Evolutionary conservation across 192 early-diverging fungal species (phyloP).

Genomic region (Chytriomyces sp.): DNA sequence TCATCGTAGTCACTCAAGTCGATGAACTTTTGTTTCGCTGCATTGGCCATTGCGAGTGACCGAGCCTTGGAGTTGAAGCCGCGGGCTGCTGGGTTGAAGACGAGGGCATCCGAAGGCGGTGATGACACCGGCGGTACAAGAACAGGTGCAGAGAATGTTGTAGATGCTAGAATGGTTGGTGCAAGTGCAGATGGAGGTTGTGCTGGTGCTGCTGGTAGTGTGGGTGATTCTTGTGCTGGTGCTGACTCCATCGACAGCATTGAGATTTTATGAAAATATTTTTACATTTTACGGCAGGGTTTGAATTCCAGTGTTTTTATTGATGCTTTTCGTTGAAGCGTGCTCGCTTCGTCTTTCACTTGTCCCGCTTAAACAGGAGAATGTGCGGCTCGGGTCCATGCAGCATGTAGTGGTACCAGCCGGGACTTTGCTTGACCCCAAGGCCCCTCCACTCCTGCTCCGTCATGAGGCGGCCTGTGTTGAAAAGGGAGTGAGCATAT

Average conservation of each 20-base stretch:
- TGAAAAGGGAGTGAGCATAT: background rate
- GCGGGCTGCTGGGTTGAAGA: no score
- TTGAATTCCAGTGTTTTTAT: background rate
- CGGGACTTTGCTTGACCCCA: conserved; percentile 40
- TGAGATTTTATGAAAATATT: background rate
- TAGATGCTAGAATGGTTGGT: no score
- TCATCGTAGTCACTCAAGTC: conserved; percentile 57
- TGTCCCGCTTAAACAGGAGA: conserved; percentile 42
- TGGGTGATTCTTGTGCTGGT: background rate
- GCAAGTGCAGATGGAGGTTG: no score
- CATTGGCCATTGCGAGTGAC: background rate
- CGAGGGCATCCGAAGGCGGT: no score
- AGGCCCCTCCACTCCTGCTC: conserved; percentile 37
- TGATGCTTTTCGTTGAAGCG: background rate
- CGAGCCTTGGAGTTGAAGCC: background rate
- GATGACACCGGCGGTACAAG: no score
- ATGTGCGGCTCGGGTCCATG: conserved; percentile 46
- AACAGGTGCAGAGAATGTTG: no score
- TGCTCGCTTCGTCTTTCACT: background rate
- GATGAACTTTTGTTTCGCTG: conserved; percentile 26
- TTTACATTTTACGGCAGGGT: background rate
- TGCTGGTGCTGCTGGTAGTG: no score
- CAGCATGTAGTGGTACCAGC: conserved; percentile 45
- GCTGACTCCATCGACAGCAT: conserved; percentile 1
- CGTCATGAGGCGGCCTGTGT: conserved; percentile 37